Evolutionary conservation across 139 green algal species (phyloP).

Genomic region (Pleodorina starrii): DNA sequence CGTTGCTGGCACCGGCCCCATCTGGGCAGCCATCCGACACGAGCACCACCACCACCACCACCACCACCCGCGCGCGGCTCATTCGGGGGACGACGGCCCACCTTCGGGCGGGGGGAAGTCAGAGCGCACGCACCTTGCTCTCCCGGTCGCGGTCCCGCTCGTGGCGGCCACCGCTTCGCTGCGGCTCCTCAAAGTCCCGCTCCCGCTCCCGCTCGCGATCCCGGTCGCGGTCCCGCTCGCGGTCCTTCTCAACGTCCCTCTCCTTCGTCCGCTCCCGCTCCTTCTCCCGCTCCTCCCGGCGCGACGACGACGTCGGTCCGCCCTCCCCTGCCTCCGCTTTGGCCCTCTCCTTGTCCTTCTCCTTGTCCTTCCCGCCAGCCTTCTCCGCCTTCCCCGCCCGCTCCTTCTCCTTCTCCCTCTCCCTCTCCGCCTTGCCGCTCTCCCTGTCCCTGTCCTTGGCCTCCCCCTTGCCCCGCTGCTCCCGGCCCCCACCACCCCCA

Average conservation of each 20-base stretch:
- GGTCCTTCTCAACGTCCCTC: conserved; percentile 4
- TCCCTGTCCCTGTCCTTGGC: conserved; percentile 22
- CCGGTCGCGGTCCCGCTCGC: background rate
- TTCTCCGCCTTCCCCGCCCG: too few species aligned
- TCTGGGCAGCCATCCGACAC: background rate
- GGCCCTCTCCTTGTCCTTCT: background rate
- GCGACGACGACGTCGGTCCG: background rate
- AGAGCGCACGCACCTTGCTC: conserved; percentile 9
- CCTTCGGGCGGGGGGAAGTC: too few species aligned
- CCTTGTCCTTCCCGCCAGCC: background rate
- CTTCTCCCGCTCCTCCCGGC: background rate
- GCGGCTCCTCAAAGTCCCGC: background rate
- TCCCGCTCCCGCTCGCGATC: conserved; percentile 9
- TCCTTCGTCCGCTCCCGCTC: conserved; percentile 6
- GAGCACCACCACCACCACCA: background rate
- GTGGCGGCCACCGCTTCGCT: background rate
- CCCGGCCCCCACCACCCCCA: background rate
- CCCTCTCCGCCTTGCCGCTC: background rate
- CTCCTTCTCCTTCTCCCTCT: background rate
- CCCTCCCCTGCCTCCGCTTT: background rate
- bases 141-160: conserved; percentile 14
- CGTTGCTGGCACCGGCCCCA: background rate
- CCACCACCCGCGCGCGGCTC: background rate
- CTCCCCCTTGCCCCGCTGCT: conserved; percentile 18
- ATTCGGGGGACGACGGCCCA: background rate